phyloP scores from a whole-genome alignment of 2,329 filamentous ascomycete species.

The Verticillium dahliae region DNA sequence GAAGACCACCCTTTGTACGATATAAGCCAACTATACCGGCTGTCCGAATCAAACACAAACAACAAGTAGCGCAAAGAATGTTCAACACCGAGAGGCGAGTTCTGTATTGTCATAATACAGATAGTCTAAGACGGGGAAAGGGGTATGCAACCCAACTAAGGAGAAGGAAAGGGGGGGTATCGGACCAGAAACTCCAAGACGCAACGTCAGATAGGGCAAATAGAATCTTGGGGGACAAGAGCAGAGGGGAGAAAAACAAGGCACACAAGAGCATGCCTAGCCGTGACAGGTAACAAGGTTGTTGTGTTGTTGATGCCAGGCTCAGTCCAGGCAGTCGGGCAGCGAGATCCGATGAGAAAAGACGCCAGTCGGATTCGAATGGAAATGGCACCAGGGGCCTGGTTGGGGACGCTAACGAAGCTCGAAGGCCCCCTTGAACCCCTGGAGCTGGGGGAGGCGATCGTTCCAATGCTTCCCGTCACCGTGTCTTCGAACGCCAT shows the following conservation, averaged over 20 bases:
- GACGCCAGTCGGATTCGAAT: no score
- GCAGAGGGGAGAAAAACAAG: background rate
- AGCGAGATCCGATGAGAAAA: no score
- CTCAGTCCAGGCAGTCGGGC: no score
- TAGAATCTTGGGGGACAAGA: background rate
- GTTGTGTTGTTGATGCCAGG: no score
- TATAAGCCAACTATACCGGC: no score
- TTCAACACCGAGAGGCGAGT: background rate
- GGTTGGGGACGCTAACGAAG: background rate
- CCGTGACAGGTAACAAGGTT: no score
- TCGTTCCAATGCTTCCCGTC: background rate
- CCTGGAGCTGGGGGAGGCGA: no score
- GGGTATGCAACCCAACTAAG: background rate
- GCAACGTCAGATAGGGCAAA: background rate
- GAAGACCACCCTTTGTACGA: no score
- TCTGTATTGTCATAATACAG: background rate
- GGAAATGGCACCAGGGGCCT: background rate
- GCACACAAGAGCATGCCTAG: no score
- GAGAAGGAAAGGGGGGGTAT: background rate
- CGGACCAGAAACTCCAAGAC: background rate
- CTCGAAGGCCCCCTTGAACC: no score
- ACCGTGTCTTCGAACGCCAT: background rate
- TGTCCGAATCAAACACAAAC: no score
- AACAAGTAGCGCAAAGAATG: no score
- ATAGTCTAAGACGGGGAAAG: background rate